Base-by-base conservation (phyloP, 768 basidiomycete genomes). In the Tephrocybe sp. region DNA sequence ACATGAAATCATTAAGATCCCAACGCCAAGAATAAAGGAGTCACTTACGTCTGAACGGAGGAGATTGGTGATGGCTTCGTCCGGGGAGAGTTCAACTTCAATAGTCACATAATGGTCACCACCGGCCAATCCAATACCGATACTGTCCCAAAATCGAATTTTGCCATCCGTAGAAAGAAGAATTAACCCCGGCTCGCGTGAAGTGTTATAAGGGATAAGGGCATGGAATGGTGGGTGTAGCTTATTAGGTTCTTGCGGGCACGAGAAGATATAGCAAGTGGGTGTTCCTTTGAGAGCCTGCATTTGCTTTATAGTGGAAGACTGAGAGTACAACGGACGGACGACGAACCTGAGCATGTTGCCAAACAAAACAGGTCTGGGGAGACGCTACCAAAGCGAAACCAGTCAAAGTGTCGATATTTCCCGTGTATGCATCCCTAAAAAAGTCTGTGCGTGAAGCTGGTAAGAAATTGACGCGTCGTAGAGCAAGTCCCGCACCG, bases 131-230 rank as follows among this genome's bases (percentile, higher is more conserved):
- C 89, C 89, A 50, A 86, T 88, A 3, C 84, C 84, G 36, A 94
- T 86, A 52, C 84, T 86, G 48, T 93, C 86, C 94, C 94, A 97
- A 63, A 91, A 89, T 30, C 89, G 81, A 47, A 91, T 69, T 54
- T 83, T 73, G 3, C 94, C 94, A 0, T 76, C 69, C 5, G 78
- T 69, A 7, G 87, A 86, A 42, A 90, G 69, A 44, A 94, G 77
- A 36, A 97, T 82, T 31, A 95, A 79, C 21, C 93, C 93, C 3
- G 94, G 94, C 68, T 97, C 94, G 34, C 88, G 80, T 11, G 80
- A 75, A 3, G 75, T 53, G 11, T 78, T 78, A 58, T 79, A 79
- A 13, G 89, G 86, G 18, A 91, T 79, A 13, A 92, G 77, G n/a
- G 75, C 74, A 66, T 82, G 77, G 31, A 80, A 69, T 11, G 79